phyloP scores from a whole-genome alignment of 1,139 yeast species.

The Geotrichum carabidarum region DNA sequence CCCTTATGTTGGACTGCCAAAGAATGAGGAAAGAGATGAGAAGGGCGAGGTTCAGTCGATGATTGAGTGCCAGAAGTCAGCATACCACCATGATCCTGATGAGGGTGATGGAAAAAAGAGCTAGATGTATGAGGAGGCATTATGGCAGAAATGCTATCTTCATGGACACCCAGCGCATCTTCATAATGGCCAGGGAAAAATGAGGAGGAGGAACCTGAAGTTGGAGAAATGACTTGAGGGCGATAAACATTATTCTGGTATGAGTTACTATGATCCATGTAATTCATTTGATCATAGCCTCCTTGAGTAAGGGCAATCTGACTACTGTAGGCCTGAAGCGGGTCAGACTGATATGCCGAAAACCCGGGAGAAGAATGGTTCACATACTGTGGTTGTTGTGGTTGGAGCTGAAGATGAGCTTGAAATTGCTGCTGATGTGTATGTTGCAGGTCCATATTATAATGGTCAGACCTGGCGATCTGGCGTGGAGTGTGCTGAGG shows the following conservation, averaged over 20 bases:
- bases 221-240: not conserved
- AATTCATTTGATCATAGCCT: too few relatives aligned
- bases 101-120: not conserved
- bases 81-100: too few relatives aligned
- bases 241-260: too few relatives aligned
- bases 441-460: not conserved
- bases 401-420: not conserved
- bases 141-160: not conserved
- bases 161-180: not conserved
- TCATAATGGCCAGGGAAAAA: not conserved
- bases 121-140: not conserved
- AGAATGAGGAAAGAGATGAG: not conserved
- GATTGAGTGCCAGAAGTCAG: too few relatives aligned
- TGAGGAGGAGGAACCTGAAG: not conserved
- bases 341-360: not conserved
- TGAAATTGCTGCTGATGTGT: not conserved
- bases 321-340: not conserved
- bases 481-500: constrained; percentile 7
- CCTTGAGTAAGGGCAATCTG: not conserved
- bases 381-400: not conserved
- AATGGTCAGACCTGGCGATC: not conserved
- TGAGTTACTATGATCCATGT: too few relatives aligned
- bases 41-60: not conserved
- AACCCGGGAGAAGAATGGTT: not conserved
- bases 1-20: not conserved